Conservation (phyloP, 2,329 filamentous ascomycete genomes). For the Trichophyton equinum region DNA sequence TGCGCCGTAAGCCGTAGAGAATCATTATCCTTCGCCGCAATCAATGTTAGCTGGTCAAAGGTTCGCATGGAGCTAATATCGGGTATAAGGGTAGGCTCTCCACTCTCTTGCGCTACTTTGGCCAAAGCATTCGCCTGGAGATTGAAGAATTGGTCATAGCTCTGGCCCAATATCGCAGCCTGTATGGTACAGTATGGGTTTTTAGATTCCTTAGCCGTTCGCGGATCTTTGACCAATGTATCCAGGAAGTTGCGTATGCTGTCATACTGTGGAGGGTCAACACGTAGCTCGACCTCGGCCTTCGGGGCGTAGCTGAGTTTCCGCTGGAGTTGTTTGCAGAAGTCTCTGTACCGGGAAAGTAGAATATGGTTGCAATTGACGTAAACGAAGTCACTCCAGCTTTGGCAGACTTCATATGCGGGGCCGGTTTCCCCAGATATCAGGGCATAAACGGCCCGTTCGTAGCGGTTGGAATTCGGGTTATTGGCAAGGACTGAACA, state of each 20-base stretch:
- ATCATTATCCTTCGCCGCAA: constrained; percentile 39
- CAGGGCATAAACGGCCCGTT: constrained; percentile 80
- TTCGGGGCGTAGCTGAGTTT: constrained; percentile 43
- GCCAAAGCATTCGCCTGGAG: constrained; percentile 31
- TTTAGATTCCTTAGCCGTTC: constrained; percentile 28
- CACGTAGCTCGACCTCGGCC: constrained; percentile 41
- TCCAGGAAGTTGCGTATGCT: constrained; percentile 29
- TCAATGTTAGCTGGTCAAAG: constrained; percentile 38
- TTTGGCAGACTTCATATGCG: constrained; percentile 61
- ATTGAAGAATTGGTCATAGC: constrained; percentile 31
- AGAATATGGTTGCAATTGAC: constrained; percentile 78
- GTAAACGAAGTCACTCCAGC: constrained; percentile 80
- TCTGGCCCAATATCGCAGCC: constrained; percentile 31
- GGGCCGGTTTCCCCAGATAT: constrained; percentile 73
- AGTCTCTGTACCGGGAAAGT: constrained; percentile 65
- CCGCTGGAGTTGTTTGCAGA: constrained; percentile 36
- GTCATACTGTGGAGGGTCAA: constrained; percentile 40
- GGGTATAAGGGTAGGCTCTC: constrained; percentile 24
- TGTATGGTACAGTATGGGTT: constrained; percentile 36
- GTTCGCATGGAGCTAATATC: constrained; percentile 28
- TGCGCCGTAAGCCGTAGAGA: constrained; percentile 58
- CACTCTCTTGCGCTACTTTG: constrained; percentile 21
- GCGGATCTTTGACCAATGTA: constrained; percentile 25
- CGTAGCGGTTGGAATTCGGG: constrained; percentile 59
- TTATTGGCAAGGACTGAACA: constrained; percentile 42